Base-by-base conservation (phyloP, 2,329 filamentous ascomycete genomes). In the Xylariaceae sp. region DNA sequence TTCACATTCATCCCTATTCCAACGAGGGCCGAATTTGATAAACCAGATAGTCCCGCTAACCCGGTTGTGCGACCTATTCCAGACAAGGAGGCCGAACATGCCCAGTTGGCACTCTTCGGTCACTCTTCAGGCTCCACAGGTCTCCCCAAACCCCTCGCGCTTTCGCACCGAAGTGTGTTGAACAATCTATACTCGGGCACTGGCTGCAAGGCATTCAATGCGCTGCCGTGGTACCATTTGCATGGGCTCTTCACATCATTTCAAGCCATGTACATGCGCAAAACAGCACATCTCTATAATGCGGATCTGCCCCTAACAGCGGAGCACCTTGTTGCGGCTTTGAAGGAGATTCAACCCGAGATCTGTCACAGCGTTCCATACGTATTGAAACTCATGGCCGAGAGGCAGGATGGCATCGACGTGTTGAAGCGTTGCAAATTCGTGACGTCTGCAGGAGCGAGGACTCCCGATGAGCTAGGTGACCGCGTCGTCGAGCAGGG, bases 51-150 rank as follows among this genome's bases (percentile, higher is more conserved):
- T 6, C 51, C 57, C 13, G 11, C 45, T 5, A 55, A 62, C 15
- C 64, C 65, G 3, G 67, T 68, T 29, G 10, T 53, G 2, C 60
- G 66, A 6, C 53, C 53, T 6, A 67, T 67, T 16, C 50, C 47
- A 20, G 60, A 67, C 37, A 57, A 55, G 56, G 20, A 70, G 63
- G 42, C 57, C 29, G 57, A 74, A 59, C 60, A 67, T 32, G 15
- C 61, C 44, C 70, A 70, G 41, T 58, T 69, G 1, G 71, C 71
- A 0, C 58, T 77, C 26, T 77, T 78, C 23, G 68, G 74, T 33
- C 77, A 80, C 56, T 79, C 77, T 0, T 79, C 77, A 0, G 77
- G 77, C 0, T 78, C 76, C 2, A 79, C 77, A 0, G 76, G 76
- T 1, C 69, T 73, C 3, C 77, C 76, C 0, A 79, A 79, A 52